Conservation (phyloP, 495 filamentous ascomycete genomes). For the Trichocladium antarcticum region DNA sequence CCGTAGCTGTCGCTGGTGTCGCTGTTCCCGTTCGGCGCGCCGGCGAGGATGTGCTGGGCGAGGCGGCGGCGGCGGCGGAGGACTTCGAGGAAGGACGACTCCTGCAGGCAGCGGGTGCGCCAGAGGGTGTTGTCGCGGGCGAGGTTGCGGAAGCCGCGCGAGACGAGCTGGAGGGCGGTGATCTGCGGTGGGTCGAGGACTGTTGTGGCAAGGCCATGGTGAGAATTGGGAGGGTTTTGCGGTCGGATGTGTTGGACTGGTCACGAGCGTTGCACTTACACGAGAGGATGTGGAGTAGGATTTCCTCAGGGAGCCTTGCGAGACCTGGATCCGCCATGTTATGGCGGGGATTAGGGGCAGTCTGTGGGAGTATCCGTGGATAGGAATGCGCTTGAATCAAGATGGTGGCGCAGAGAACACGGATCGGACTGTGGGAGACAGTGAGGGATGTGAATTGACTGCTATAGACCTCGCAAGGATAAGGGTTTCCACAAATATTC, state of each 20-base stretch:
- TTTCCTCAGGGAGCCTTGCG: conserved; percentile 60
- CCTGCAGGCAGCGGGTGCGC: conserved; percentile 62
- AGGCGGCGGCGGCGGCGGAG: conserved; percentile 37
- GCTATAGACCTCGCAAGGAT: too few species aligned
- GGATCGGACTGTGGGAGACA: background rate
- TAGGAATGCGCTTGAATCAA: too few species aligned
- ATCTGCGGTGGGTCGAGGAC: conserved; percentile 60
- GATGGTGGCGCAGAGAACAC: background rate
- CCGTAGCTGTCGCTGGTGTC: background rate
- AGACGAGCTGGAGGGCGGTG: conserved; percentile 60
- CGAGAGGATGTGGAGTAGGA: conserved; percentile 61
- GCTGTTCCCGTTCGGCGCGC: too few species aligned
- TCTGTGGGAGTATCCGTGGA: too few species aligned
- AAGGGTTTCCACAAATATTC: background rate
- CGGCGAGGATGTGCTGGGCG: conserved; percentile 2
- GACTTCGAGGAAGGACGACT: conserved; percentile 46
- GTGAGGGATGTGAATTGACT: too few species aligned
- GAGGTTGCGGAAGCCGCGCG: conserved; percentile 52
- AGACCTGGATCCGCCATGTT: conserved; percentile 22
- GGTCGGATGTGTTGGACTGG: background rate
- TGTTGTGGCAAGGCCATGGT: conserved; percentile 20
- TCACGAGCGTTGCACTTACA: conserved; percentile 42
- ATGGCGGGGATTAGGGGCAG: too few species aligned
- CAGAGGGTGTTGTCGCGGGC: conserved; percentile 67
- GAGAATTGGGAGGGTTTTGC: too few species aligned